Base-by-base conservation (phyloP, 352 stramenopile species). In the Phytophthora syringae region DNA sequence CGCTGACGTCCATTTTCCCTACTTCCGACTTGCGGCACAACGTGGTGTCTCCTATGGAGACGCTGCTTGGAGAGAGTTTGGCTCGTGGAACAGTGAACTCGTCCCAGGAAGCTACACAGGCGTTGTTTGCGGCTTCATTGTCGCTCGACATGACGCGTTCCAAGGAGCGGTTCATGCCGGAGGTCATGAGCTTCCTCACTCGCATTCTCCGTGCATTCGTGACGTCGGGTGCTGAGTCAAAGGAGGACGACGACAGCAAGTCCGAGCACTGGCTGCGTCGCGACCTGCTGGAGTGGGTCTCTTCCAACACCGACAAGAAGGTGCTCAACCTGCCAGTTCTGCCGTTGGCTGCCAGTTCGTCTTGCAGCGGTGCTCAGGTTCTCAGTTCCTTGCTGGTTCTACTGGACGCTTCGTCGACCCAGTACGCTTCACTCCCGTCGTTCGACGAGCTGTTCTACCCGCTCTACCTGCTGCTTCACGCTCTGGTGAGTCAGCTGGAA, bases 11-110 rank as follows among this genome's bases (percentile, higher is more conserved):
- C 40, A 84, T 99, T 36, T 99, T 98, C 74, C 94, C 94, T 18
- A 89, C 90, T 2, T 98, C 95, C 6, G 97, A 99, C 79, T 80
- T 95, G 70, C 84, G 91, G n/a, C 95, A 99, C 74, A 92, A 96
- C 49, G 88, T 99, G 24, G 73, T 98, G 20, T 98, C 92, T 40
- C 95, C 95, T 0, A 80, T 95, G 42, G 83, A 98, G 66, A 90
- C 98, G 30, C 65, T 98, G 20, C 67, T 99, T 13, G 90, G 91
- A 11, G 90, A 98, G 62, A 90, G 89, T 22, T 75, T 98, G 22
- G 79, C 77, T 49, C 88, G 91, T 40, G 93, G 90, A 27, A 74
- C 82, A 2, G 47, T 98, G 0, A 75, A 63, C 10, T 86, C 77
- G 3, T 70, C 76, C 0, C 76, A 88, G 52, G 96, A 99, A 51